Conservation (phyloP, 768 basidiomycete species). For the Mycena filopes region DNA sequence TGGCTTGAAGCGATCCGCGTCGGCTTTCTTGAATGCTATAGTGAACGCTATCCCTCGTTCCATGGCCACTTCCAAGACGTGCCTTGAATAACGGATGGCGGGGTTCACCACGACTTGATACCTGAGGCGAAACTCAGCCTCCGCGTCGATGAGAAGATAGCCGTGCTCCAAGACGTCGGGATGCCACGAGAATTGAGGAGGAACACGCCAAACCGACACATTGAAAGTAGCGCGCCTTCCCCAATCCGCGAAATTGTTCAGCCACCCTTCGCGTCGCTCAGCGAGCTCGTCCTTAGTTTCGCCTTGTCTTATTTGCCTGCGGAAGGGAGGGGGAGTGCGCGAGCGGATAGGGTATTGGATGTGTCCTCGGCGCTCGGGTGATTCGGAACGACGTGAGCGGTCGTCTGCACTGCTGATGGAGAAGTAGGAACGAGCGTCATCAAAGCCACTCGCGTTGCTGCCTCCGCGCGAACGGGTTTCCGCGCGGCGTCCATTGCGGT, state of each 20-base stretch:
- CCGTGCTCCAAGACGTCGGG: background rate
- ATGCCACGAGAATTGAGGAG: background rate
- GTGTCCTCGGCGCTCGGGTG: background rate
- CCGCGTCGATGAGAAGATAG: background rate
- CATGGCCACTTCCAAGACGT: background rate
- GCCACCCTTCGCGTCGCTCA: background rate
- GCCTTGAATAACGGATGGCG: background rate
- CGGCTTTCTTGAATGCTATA: background rate
- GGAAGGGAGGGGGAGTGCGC: background rate
- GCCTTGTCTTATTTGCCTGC: too few relatives aligned
- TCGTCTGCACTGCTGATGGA: background rate
- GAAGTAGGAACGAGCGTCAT: background rate
- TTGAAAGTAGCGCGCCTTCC: background rate
- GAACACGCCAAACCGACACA: background rate
- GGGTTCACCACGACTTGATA: background rate
- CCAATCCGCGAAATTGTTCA: background rate
- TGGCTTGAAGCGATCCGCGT: background rate
- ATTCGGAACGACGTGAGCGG: background rate
- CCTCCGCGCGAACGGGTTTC: accelerated
- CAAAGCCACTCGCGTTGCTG: background rate
- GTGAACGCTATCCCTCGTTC: background rate
- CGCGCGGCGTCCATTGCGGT: background rate
- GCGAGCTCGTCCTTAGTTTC: background rate
- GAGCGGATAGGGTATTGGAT: background rate
- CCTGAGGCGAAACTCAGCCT: background rate